phyloP scores from a whole-genome alignment of 2,329 filamentous ascomycete species.

The Trichoderma breve region DNA sequence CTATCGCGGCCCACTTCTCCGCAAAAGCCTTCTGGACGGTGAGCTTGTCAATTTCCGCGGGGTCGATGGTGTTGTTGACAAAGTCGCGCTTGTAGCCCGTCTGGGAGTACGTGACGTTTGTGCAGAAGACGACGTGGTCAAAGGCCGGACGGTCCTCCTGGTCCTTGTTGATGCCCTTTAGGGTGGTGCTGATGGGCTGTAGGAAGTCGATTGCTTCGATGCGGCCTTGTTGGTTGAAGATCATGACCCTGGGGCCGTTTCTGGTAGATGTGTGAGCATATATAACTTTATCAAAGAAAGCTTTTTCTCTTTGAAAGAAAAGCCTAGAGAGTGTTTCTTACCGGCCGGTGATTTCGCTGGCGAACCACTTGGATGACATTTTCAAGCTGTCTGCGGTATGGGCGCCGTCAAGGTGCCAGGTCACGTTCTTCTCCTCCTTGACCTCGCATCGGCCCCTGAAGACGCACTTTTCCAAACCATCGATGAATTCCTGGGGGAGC shows the following conservation, averaged over 20 bases:
- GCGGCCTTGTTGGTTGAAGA: slow-evolving; percentile 84
- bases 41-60: slow-evolving; percentile 50
- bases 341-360: slow-evolving; percentile 43
- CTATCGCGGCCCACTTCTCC: slow-evolving; percentile 48
- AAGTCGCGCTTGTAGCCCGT: slow-evolving; percentile 57
- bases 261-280: slow-evolving; percentile 24
- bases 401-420: slow-evolving; percentile 90
- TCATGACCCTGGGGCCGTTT: slow-evolving; percentile 52
- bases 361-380: slow-evolving; percentile 80
- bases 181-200: slow-evolving; percentile 42
- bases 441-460: slow-evolving; percentile 78
- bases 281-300: background rate
- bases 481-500: slow-evolving; percentile 63
- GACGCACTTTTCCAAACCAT: slow-evolving; percentile 71
- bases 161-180: slow-evolving; percentile 29
- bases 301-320: no score
- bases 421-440: slow-evolving; percentile 54
- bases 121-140: slow-evolving; percentile 77
- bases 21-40: slow-evolving; percentile 54
- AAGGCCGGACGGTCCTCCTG: slow-evolving; percentile 45
- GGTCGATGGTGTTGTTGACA: slow-evolving; percentile 54
- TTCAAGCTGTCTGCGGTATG: slow-evolving; percentile 90
- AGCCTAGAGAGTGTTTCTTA: slow-evolving; percentile 21
- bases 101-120: slow-evolving; percentile 61
- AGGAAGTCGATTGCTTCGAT: slow-evolving; percentile 54